These are phyloP conservation scores for Ascochyta koolunga DNA, from an alignment of 2,329 filamentous ascomycete species.

Conservation along the genomic window DNA sequence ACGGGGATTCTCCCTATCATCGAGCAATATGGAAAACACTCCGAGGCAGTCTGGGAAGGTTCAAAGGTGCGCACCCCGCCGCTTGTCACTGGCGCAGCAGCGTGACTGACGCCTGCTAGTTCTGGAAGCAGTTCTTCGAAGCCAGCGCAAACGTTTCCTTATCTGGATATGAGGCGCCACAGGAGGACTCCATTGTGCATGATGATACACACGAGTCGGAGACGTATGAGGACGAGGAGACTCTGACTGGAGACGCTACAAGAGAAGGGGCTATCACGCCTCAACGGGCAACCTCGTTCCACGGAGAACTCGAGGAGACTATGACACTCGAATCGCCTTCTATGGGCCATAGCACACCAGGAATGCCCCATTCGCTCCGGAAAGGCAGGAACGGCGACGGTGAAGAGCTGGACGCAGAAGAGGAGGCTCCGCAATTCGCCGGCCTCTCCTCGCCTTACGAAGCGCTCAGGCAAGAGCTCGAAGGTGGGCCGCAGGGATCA, in stretches of 20 bases:
- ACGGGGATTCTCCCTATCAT: conserved; percentile 90
- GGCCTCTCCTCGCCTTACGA: conserved; percentile 80
- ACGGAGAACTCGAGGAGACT: conserved; percentile 58
- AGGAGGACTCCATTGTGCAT: conserved; percentile 61
- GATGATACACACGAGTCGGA: conserved; percentile 46
- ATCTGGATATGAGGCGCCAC: conserved; percentile 86
- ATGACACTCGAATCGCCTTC: conserved; percentile 70
- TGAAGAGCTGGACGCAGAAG: conserved; percentile 19
- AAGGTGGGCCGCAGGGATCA: conserved; percentile 64
- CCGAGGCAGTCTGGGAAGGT: conserved; percentile 92
- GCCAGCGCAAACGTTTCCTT: conserved; percentile 96
- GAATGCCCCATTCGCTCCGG: conserved; percentile 39
- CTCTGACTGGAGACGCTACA: conserved; percentile 43
- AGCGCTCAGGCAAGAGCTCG: conserved; percentile 70
- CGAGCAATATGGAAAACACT: conserved; percentile 94
- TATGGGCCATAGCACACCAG: conserved; percentile 66
- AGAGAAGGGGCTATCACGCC: conserved; percentile 54
- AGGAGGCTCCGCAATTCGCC: conserved; percentile 58
- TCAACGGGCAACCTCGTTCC: conserved; percentile 42
- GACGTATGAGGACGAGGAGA: conserved; percentile 54
- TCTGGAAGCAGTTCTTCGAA: conserved; percentile 99
- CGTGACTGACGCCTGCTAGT: conserved; percentile 58
- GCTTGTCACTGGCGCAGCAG: not conserved
- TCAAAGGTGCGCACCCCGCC: conserved; percentile 71
- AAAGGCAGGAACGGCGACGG: conserved; percentile 19